Evolutionary conservation across 805 yeast species (phyloP), one percentile per base, ranked within the genome.

Genomic region (Metschnikowia rubicola): DNA sequence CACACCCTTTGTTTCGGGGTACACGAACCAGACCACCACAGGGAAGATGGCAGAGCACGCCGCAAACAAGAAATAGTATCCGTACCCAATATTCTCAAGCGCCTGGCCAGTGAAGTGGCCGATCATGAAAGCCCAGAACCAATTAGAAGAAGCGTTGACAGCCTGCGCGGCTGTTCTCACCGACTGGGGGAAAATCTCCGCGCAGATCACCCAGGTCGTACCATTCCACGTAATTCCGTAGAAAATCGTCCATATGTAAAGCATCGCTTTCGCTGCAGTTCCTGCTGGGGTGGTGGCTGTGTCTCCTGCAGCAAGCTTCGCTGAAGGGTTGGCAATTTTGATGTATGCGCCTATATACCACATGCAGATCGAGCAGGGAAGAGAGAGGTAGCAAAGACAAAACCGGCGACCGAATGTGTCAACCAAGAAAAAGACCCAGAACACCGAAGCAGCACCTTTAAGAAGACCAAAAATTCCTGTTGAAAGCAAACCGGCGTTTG

Each of bases 391-490:
- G 44, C 74, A 53, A 39, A 74, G 63, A 6, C 78, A 70, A 7
- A 65, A 54, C 30, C 78, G 68, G 47, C 81, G 68, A 9, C 81
- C 81, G 44, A 65, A 64, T 9, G 60, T 61, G 48, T 78, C 82
- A 37, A 77, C 77, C 37, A 77, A 63, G 45, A 71, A 63, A 44
- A 75, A 63, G 11, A 75, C 66, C 75, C 77, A 76, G 17, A 73
- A 53, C 32, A 73, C 59, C 17, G 77, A 70, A 30, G 73, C 71
- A n/a, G 64, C 63, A 12, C 70, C 74, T 52, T 78, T 78, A 39
- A 77, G 63, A 33, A 77, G 63, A 29, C 83, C 83, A 59, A 77
- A 77, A 44, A 78, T 63, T 43, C 83, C 83, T 8, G 81, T 77
- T 3, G 82, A 75, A 15, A 75, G 67, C 37, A 79, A 65, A 2